A percentile compares a stretch with the other conserved stretches of the same genome.
Conservation (phyloP, 352 stramenopile genomes). For the Albugo candida region DNA sequence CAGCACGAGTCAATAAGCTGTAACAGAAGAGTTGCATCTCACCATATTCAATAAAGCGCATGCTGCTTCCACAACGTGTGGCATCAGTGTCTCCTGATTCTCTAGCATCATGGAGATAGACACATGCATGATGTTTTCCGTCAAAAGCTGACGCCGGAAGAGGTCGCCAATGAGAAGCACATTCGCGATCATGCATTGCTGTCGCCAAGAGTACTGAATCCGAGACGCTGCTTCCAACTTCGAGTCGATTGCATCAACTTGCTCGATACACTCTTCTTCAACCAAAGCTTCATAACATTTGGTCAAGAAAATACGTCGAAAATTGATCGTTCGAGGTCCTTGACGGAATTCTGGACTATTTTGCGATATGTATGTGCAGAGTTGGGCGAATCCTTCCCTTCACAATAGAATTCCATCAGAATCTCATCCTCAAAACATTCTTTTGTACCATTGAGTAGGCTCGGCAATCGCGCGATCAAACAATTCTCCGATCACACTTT, state of each 20-base stretch:
- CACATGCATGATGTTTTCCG: conserved; percentile 73
- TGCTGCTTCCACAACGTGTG: conserved; percentile 42
- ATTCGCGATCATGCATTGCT: conserved; percentile 59
- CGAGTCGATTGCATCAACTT: neutral
- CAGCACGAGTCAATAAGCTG: conserved; percentile 1
- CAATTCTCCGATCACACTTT: conserved; percentile 40
- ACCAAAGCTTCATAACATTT: conserved; percentile 68
- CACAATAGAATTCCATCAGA: neutral
- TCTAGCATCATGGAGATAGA: conserved; percentile 74
- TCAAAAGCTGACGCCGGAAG: conserved; percentile 56
- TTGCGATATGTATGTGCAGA: conserved; percentile 41
- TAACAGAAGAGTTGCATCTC: neutral
- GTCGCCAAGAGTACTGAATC: conserved; percentile 38
- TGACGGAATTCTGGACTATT: conserved; percentile 62
- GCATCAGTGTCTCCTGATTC: conserved; percentile 35
- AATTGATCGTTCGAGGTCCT: conserved; percentile 69
- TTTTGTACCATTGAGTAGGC: conserved; percentile 22
- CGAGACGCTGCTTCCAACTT: neutral
- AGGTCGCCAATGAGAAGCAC: conserved; percentile 52
- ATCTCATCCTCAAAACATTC: neutral
- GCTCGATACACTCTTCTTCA: conserved; percentile 18
- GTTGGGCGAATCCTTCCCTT: conserved; percentile 21
- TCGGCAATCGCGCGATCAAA: conserved; percentile 59
- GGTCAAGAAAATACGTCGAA: conserved; percentile 52
- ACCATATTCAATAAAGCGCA: conserved; percentile 43